A percentile compares a stretch with the other conserved stretches of the same genome.
Conservation (phyloP, 345 rosid genomes). For the Brassica carinata region DNA sequence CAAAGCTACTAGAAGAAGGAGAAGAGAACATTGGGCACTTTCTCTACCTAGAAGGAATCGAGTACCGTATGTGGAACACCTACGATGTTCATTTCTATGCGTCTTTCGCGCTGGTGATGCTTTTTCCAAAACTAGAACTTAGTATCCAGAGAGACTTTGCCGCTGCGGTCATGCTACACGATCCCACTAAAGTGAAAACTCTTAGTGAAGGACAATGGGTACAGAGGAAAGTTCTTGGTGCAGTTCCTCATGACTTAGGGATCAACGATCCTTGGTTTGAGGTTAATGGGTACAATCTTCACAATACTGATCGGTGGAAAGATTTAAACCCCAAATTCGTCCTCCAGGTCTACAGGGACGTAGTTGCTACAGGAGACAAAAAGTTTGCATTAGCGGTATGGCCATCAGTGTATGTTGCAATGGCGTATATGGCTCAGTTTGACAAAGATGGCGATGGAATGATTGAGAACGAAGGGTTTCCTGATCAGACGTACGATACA, state of each 20-base stretch:
- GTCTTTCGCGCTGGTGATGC: slow-evolving; percentile 80
- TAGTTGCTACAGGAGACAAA: slow-evolving; percentile 82
- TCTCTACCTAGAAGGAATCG: slow-evolving; percentile 88
- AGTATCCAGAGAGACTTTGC: slow-evolving; percentile 95
- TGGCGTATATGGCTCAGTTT: slow-evolving; percentile 91
- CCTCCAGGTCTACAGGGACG: slow-evolving; percentile 90
- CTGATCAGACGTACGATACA: slow-evolving; percentile 96
- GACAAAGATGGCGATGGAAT: slow-evolving; percentile 94
- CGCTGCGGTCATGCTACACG: slow-evolving; percentile 90
- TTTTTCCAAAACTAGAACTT: slow-evolving; percentile 88
- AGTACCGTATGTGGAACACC: slow-evolving; percentile 95
- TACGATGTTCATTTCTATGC: slow-evolving; percentile 95
- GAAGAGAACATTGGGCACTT: slow-evolving; percentile 96
- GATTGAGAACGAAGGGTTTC: slow-evolving; percentile 96
- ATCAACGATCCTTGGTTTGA: slow-evolving; percentile 86
- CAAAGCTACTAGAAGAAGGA: slow-evolving; percentile 83
- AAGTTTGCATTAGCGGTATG: slow-evolving; percentile 80
- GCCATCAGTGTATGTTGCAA: slow-evolving; percentile 89
- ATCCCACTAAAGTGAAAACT: slow-evolving; percentile 67
- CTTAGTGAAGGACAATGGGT: slow-evolving; percentile 65
- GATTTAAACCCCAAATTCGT: slow-evolving; percentile 94
- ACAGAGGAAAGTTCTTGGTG: slow-evolving; percentile 84
- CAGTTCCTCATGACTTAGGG: slow-evolving; percentile 95
- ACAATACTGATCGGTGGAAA: slow-evolving; percentile 82
- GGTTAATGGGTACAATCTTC: slow-evolving; percentile 73